Evolutionary conservation across 768 basidiomycete genomes (phyloP), one percentile per base, ranked within the genome.

Genomic region (Kwoniella dendrophila): DNA sequence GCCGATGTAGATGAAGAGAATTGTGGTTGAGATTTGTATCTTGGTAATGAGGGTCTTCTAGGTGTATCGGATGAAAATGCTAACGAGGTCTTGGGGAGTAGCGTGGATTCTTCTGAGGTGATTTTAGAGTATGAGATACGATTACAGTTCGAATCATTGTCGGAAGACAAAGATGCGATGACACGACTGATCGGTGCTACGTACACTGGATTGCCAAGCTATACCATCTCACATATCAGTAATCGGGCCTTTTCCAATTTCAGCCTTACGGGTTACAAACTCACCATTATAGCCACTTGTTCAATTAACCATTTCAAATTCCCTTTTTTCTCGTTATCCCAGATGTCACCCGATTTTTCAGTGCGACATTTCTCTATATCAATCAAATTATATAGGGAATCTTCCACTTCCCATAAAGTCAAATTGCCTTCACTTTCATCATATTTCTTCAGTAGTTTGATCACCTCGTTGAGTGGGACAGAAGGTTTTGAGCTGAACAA

Each of bases 231-330:
- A 48, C n/a, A 48, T 20, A 20, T 52, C 6, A 18, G 6, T 7
- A 24, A 22, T 33, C 51, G 12, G 18, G 10, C 29, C 11, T 8
- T n/a, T 14, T 38, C 32, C 18, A 20, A 18, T 33, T 34, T 24
- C 20, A 18, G 4, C 10, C 11, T 7, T 5, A 34, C 20, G 18
- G 30, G 1, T 5, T 29, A 1, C 18, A 6, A 12, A 62, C 64
- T 57, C 55, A 66, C 64, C 27, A 66, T 36, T 4, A 60, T 30
- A 0, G 44, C 59, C 11, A 62, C 49, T 33, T 66, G 64, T 24
- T 66, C 64, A 24, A 66, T 61, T 43, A 66, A 32, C 64, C 64
- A 66, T 14, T 30, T 49, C 10, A 66, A 14, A 24, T 41, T 61
- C 22, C 47, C 41, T 41, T 45, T 56, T n/a, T 40, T 38, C 26